A percentile compares a stretch with the other conserved stretches of the same genome.
Conservation (phyloP, 331 rosid species). For the Dryas integrifolia region DNA sequence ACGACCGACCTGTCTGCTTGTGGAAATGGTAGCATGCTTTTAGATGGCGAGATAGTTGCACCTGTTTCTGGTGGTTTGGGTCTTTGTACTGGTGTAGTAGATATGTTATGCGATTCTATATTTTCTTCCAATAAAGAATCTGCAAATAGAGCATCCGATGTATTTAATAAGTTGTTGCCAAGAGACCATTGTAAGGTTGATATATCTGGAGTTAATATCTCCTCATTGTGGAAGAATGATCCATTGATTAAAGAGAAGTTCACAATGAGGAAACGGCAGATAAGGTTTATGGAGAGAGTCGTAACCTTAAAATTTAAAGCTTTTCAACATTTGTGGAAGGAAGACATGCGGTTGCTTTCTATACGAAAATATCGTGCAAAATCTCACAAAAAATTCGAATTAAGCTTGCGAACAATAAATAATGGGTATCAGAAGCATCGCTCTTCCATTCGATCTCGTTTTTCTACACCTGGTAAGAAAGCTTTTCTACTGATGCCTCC, state of each 20-base stretch:
- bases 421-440: constrained; percentile 70
- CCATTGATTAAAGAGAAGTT: constrained; percentile 50
- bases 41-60: constrained; percentile 30
- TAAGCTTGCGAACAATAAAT: constrained; percentile 48
- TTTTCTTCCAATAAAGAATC: constrained; percentile 60
- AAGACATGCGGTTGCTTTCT: constrained; percentile 62
- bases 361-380: constrained; percentile 60
- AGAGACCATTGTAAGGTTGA: constrained; percentile 28
- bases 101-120: constrained; percentile 37
- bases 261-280: constrained; percentile 47
- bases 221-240: constrained; percentile 24
- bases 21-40: constrained; percentile 31
- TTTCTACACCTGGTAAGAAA: constrained; percentile 62
- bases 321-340: constrained; percentile 78
- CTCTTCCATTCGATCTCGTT: constrained; percentile 63
- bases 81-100: constrained; percentile 25
- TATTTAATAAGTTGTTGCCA: constrained; percentile 52
- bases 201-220: constrained; percentile 28
- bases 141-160: constrained; percentile 43
- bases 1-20: constrained; percentile 28
- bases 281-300: constrained; percentile 75
- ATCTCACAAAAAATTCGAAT: constrained; percentile 68
- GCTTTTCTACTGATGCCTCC: background rate
- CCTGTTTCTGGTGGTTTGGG: constrained; percentile 20
- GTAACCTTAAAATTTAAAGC: constrained; percentile 73